Evolutionary conservation across 2,329 filamentous ascomycete species (phyloP), one percentile per base, ranked within the genome.

Genomic region (Pseudogymnoascus sp.): DNA sequence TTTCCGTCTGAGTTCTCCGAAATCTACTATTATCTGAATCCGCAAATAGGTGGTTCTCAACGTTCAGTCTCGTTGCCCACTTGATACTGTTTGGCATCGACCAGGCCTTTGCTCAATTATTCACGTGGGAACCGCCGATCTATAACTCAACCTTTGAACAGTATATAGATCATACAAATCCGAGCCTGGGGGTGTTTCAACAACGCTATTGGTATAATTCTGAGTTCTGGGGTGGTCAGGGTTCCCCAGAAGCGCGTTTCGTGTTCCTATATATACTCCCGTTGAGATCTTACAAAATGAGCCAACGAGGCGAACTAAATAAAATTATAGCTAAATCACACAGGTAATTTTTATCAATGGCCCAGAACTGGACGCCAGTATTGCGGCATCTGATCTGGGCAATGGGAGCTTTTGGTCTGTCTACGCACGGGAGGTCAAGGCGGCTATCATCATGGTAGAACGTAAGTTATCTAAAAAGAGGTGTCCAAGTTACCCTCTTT

Each of bases 101-200:
- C 3, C 39, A 21, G 7, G 8, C 10, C 10, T 5, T 12, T 21
- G 16, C 39, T 21, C 16, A 42, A 42, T 5, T 42, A 5, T 42
- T 12, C 16, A 21, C 10, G 16, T 42, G 16, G 39, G 39, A 42
- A 12, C 8, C 39, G 16, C 39, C 16, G 8, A 21, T 12, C 16
- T 42, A 42, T 12, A 21, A 42, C 16, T 18, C 39, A 21, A 42
- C 39, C 39, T 86, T 85, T 65, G 71, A 81, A 66, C 84, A 86
- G 71, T 75, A 81, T 62, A 80, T 86, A 60, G 83, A 87, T 69
- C 84, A 87, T 72, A 72, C 77, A 3, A 75, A 85, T 67, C 82
- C 82, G 1, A 74, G 74, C n/a, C 73, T 83, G 11, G 82, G 82
- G 8, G 84, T 79, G 0, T 85, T 85, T 67, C 73, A 77, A 34